These are phyloP conservation scores for Lophiostoma macrostomum DNA, from an alignment of 495 filamentous ascomycete species.

Conservation along the genomic window DNA sequence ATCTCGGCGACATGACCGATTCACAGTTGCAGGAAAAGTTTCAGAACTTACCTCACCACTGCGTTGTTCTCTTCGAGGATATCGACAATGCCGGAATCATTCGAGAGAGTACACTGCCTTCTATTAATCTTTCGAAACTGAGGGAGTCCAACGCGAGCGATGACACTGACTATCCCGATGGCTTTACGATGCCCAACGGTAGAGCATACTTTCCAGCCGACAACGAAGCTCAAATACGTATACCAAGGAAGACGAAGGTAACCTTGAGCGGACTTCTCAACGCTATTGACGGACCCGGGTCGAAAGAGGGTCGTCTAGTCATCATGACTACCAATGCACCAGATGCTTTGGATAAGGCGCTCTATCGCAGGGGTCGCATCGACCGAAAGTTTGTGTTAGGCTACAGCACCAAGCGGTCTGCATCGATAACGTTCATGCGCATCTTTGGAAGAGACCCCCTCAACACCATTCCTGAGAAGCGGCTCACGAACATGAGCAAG, in stretches of 20 bases:
- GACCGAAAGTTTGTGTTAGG: too few relatives aligned
- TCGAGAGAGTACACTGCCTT: neutral
- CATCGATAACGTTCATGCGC: too few relatives aligned
- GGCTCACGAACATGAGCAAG: too few relatives aligned
- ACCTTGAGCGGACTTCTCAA: slow-evolving; percentile 33
- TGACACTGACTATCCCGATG: too few relatives aligned
- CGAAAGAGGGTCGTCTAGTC: slow-evolving; percentile 28
- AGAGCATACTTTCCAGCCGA: too few relatives aligned
- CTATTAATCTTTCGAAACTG: neutral
- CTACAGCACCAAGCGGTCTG: too few relatives aligned
- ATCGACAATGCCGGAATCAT: slow-evolving; percentile 22
- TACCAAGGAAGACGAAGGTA: slow-evolving; percentile 6
- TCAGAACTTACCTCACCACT: slow-evolving; percentile 25
- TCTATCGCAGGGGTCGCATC: slow-evolving; percentile 33
- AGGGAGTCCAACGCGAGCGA: too few relatives aligned
- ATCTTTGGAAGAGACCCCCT: too few relatives aligned
- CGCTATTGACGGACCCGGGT: slow-evolving; percentile 31
- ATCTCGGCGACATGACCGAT: slow-evolving; percentile 3
- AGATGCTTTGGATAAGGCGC: slow-evolving; percentile 28
- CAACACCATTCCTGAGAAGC: too few relatives aligned
- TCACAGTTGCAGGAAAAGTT: slow-evolving; percentile 18
- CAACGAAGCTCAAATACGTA: too few relatives aligned
- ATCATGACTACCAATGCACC: slow-evolving; percentile 33
- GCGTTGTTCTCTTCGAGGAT: slow-evolving; percentile 33
- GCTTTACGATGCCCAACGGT: too few relatives aligned